phyloP scores from a whole-genome alignment of 164 flowering plant genomes.

The Berberis thunbergii region DNA sequence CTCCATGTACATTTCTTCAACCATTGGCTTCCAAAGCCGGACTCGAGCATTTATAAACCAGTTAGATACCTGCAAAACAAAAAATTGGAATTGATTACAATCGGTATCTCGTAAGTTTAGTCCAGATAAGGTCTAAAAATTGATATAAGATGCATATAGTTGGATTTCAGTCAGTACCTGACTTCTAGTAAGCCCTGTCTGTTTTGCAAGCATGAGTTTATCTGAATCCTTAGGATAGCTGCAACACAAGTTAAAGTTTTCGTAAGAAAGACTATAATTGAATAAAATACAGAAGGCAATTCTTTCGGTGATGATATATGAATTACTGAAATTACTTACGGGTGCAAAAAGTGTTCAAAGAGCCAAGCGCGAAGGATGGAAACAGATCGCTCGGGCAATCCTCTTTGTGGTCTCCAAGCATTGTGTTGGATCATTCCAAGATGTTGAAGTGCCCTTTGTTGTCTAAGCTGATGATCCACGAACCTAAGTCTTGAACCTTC shows the following conservation, averaged over 20 bases:
- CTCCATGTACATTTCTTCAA: constrained; percentile 94
- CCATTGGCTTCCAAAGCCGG: constrained; percentile 99
- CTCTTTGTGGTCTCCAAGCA: constrained; percentile 99
- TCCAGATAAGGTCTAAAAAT: no score
- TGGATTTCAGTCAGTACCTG: constrained; percentile 48
- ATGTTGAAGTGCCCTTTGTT: constrained; percentile 87
- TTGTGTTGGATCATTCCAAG: constrained; percentile 93
- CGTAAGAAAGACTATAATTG: background rate
- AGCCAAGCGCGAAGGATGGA: constrained; percentile 99
- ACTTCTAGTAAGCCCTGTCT: constrained; percentile 90
- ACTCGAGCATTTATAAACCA: constrained; percentile 99
- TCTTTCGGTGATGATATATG: background rate
- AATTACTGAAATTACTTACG: constrained; percentile 37
- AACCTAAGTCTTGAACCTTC: constrained; percentile 69
- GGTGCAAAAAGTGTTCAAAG: constrained; percentile 96
- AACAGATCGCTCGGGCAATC: constrained; percentile 89
- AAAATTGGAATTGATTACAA: background rate
- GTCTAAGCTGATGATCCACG: constrained; percentile 78
- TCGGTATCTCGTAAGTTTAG: background rate
- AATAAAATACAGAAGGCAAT: background rate
- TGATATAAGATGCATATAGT: no score
- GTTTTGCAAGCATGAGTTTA: constrained; percentile 87
- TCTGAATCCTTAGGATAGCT: constrained; percentile 98
- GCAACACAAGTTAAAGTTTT: constrained; percentile 14
- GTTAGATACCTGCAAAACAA: constrained; percentile 67